These are phyloP conservation scores for Pestalotiopsis fici DNA, from an alignment of 2,329 filamentous ascomycete genomes.

Conservation along the genomic window DNA sequence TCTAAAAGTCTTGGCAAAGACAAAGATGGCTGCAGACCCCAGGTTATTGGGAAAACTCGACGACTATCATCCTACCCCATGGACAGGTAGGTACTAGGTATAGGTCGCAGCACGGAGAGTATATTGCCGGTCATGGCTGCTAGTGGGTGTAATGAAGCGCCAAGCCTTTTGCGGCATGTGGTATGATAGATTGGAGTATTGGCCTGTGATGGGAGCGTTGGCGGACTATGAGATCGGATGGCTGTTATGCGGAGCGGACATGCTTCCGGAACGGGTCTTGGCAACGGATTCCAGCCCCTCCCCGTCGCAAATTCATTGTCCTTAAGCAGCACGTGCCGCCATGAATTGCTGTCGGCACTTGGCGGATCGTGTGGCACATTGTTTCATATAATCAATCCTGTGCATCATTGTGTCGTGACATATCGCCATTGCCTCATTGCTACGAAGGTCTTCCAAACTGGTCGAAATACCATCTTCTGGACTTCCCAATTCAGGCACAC, in stretches of 20 bases:
- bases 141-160: not conserved
- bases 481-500: not conserved
- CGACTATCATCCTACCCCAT: not conserved
- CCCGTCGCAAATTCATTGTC: not conserved
- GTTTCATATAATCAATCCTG: not conserved
- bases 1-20: not conserved
- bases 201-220: not conserved
- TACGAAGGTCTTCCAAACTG: not conserved
- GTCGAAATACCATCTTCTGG: not conserved
- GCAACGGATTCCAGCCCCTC: not conserved
- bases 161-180: not conserved
- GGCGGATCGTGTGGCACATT: not conserved
- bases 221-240: not conserved
- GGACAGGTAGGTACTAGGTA: not conserved
- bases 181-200: not conserved
- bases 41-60: not conserved
- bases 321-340: not conserved
- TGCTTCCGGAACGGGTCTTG: conserved; percentile 1
- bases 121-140: not conserved
- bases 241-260: not conserved
- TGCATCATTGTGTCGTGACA: not conserved
- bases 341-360: not conserved
- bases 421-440: not conserved
- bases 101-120: not conserved
- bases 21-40: not conserved